These are phyloP conservation scores for Scleroderma bovista DNA, from an alignment of 768 basidiomycete genomes.

Conservation along the genomic window DNA sequence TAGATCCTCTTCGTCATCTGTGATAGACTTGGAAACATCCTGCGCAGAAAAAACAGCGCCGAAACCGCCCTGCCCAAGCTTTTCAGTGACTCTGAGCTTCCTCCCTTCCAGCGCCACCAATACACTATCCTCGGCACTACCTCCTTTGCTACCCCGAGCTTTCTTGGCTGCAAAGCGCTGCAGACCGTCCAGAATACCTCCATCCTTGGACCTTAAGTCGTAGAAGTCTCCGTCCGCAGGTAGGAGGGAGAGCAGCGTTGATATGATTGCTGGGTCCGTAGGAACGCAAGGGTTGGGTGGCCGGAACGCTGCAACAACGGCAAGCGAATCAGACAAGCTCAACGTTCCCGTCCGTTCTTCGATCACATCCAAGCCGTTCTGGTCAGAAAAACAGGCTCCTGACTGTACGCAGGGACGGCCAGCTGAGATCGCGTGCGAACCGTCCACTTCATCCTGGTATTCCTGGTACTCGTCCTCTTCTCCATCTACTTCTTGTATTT, in stretches of 20 bases:
- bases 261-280: conserved; percentile 61
- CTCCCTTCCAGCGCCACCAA: conserved; percentile 57
- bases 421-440: neutral
- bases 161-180: conserved; percentile 62
- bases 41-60: conserved; percentile 90
- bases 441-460: neutral
- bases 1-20: conserved; percentile 36
- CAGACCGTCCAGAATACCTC: conserved; percentile 58
- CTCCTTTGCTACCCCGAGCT: conserved; percentile 29
- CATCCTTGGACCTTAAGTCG: conserved; percentile 50
- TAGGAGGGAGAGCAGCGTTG: conserved; percentile 57
- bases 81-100: conserved; percentile 68
- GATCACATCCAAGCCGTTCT: conserved; percentile 27
- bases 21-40: conserved; percentile 40
- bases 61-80: conserved; percentile 96
- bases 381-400: neutral
- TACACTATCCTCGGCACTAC: conserved; percentile 36
- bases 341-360: conserved; percentile 62
- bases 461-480: conserved; percentile 18
- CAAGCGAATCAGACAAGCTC: conserved; percentile 60
- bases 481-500: conserved; percentile 24
- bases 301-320: conserved; percentile 56
- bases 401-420: neutral
- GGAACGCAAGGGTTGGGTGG: conserved; percentile 89
- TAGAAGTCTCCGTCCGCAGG: conserved; percentile 56